Conservation (phyloP, 306 rosid species). For the Begonia loranthoides region DNA sequence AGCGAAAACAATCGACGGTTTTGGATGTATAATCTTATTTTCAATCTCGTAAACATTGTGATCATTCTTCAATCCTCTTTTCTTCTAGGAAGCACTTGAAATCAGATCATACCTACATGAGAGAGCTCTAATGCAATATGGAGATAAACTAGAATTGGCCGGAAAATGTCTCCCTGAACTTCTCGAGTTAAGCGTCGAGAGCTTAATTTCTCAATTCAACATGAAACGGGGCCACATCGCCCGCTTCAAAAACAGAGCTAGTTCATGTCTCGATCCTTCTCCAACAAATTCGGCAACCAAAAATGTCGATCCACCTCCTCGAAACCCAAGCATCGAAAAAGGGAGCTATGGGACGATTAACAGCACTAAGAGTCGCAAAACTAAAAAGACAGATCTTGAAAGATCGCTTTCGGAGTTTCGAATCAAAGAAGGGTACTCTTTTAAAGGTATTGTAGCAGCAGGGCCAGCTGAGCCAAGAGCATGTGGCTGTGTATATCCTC, state of each 20-base stretch:
- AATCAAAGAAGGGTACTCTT: conserved; percentile 57
- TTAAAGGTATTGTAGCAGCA: conserved; percentile 68
- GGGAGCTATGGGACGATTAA: conserved; percentile 21
- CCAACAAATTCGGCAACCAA: conserved; percentile 20
- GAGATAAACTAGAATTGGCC: conserved; percentile 46
- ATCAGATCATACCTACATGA: conserved; percentile 80
- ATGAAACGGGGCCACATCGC: conserved; percentile 92
- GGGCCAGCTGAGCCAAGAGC: conserved; percentile 56
- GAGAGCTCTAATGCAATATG: conserved; percentile 68
- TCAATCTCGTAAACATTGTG: not conserved
- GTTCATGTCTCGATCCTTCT: conserved; percentile 20
- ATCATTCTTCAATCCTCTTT: not conserved
- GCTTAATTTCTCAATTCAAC: conserved; percentile 37
- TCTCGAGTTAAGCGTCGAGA: conserved; percentile 26
- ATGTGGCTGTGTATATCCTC: conserved; percentile 67
- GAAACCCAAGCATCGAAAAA: conserved; percentile 27
- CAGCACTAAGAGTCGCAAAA: conserved; percentile 15
- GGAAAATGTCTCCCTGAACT: conserved; percentile 40
- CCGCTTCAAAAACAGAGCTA: conserved; percentile 47
- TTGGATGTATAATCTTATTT: not conserved
- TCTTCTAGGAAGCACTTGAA: conserved; percentile 56
- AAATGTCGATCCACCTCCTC: conserved; percentile 15
- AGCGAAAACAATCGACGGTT: not conserved
- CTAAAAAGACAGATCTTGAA: conserved; percentile 28
- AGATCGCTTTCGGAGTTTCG: conserved; percentile 33